A percentile compares a stretch with the other conserved stretches of the same genome.
These are phyloP conservation scores for Hanseniaspora hatyaiensis DNA, from an alignment of 805 yeast genomes.

Conservation along the genomic window DNA sequence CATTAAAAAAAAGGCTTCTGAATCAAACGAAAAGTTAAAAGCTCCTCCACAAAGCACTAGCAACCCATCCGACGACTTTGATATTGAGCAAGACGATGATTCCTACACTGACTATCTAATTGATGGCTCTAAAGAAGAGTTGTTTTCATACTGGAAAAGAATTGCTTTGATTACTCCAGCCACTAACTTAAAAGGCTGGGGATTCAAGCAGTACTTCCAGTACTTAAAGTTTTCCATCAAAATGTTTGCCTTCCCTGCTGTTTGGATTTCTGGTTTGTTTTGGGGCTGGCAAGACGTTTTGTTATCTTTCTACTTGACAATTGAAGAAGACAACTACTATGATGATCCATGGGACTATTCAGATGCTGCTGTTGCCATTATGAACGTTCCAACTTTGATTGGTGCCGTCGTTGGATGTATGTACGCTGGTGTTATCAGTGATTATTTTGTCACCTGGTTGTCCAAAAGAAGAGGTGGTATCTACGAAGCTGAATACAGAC, in stretches of 20 bases:
- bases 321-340: slow-evolving; percentile 56
- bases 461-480: slow-evolving; percentile 52
- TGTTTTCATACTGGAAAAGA: slow-evolving; percentile 36
- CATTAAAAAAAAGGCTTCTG: background rate
- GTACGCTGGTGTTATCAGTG: slow-evolving; percentile 51
- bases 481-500: slow-evolving; percentile 54
- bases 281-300: slow-evolving; percentile 78
- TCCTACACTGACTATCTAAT: slow-evolving; percentile 19
- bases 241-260: slow-evolving; percentile 55
- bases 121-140: slow-evolving; percentile 35
- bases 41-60: background rate
- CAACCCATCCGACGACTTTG: slow-evolving; percentile 5
- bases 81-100: background rate
- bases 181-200: slow-evolving; percentile 48
- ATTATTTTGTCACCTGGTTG: slow-evolving; percentile 49
- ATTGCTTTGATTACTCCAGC: slow-evolving; percentile 44
- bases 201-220: slow-evolving; percentile 51
- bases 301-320: slow-evolving; percentile 60
- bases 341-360: slow-evolving; percentile 57
- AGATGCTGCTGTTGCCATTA: slow-evolving; percentile 55
- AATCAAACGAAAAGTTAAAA: background rate
- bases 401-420: slow-evolving; percentile 59
- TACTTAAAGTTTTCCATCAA: slow-evolving; percentile 41
- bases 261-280: slow-evolving; percentile 52
- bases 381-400: slow-evolving; percentile 60